Evolutionary conservation across 306 rosid species (phyloP).

Genomic region (Cucurbita pepo): DNA sequence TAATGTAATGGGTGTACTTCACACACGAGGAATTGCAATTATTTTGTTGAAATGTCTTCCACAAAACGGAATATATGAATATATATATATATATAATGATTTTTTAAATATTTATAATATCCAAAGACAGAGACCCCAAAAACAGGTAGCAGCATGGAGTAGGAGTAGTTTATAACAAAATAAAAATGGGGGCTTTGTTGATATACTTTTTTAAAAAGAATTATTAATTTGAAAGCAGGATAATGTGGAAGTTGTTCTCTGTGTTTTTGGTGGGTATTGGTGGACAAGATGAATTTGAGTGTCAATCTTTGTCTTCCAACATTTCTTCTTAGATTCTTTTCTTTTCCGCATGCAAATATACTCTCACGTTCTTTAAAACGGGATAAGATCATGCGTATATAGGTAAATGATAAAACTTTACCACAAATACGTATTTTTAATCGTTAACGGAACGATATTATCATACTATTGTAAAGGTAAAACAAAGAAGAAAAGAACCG

Average conservation of each 20-base stretch:
- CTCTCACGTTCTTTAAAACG: not conserved
- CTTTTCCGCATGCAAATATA: not conserved
- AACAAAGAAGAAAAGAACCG: too few relatives aligned
- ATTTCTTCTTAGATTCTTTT: not conserved
- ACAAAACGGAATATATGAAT: slow-evolving; percentile 16
- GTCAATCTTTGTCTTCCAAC: slow-evolving; percentile 10
- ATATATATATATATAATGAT: not conserved
- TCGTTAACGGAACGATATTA: too few relatives aligned
- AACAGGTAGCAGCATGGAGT: not conserved
- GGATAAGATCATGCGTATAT: too few relatives aligned
- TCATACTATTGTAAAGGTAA: not conserved
- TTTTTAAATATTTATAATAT: not conserved
- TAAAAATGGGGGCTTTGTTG: not conserved
- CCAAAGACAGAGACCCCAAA: not conserved
- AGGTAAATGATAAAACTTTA: too few relatives aligned
- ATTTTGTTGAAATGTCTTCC: slow-evolving; percentile 6
- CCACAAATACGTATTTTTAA: too few relatives aligned
- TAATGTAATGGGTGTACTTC: not conserved
- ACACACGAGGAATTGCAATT: slow-evolving; percentile 1
- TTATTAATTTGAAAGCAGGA: not conserved
- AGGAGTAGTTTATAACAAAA: not conserved
- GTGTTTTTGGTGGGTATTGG: slow-evolving; percentile 12
- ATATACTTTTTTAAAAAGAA: not conserved
- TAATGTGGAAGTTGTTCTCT: not conserved
- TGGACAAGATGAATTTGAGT: slow-evolving; percentile 13